Evolutionary conservation across 495 filamentous ascomycete species (phyloP).

Genomic region (Hypoxylon lenormandii): DNA sequence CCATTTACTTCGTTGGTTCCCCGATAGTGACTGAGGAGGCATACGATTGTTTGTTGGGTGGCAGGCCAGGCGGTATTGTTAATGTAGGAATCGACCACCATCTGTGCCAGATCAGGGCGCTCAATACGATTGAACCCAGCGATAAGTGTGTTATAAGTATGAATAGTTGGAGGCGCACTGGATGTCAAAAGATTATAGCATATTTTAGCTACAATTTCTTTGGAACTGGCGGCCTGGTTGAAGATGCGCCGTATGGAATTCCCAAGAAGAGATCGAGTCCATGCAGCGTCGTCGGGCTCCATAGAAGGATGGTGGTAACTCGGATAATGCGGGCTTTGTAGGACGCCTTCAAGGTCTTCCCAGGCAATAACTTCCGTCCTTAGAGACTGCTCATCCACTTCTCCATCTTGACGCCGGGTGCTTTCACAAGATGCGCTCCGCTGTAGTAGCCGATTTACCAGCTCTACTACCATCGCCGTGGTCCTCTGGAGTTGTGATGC

Average conservation of each 20-base stretch:
- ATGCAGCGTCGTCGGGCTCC: conserved; percentile 24
- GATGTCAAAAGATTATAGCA: conserved; percentile 75
- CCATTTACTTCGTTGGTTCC: conserved; percentile 53
- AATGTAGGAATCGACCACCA: conserved; percentile 67
- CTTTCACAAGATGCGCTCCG: neutral
- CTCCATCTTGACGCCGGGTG: conserved; percentile 16
- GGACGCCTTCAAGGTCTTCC: conserved; percentile 24
- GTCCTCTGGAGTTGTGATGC: conserved; percentile 40
- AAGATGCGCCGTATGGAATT: conserved; percentile 53
- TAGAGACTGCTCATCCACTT: neutral
- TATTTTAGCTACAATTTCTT: conserved; percentile 66
- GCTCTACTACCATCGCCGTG: conserved; percentile 37
- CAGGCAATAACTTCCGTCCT: neutral
- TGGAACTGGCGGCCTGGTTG: conserved; percentile 29
- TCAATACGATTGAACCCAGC: conserved; percentile 65
- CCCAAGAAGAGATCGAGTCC: conserved; percentile 48
- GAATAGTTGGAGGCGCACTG: conserved; percentile 66
- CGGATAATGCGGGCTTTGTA: conserved; percentile 49
- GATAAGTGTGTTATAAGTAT: conserved; percentile 76
- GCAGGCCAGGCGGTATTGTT: conserved; percentile 60
- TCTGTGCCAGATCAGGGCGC: conserved; percentile 63
- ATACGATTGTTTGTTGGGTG: conserved; percentile 66
- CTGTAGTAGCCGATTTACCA: conserved; percentile 48
- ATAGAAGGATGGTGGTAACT: conserved; percentile 47
- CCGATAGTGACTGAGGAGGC: conserved; percentile 68